These are phyloP conservation scores for Colletotrichum spinosum DNA, from an alignment of 2,329 filamentous ascomycete genomes.

Conservation along the genomic window DNA sequence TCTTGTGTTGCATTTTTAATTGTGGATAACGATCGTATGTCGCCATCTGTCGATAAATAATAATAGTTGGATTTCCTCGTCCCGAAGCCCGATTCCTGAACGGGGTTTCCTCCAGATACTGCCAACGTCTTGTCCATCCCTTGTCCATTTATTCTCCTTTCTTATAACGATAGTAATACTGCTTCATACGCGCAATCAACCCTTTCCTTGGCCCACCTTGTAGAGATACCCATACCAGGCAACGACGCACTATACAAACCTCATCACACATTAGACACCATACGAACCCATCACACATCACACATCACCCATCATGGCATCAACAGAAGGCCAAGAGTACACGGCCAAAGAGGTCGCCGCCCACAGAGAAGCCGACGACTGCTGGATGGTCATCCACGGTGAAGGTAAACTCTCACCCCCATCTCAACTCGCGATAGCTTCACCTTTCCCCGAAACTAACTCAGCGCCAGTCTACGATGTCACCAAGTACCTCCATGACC, in stretches of 20 bases:
- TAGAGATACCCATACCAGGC: slow-evolving; percentile 3
- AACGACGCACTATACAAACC: too few relatives aligned
- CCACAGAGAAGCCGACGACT: slow-evolving; percentile 60
- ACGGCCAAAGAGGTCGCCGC: slow-evolving; percentile 57
- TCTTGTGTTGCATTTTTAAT: slow-evolving; percentile 8
- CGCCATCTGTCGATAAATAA: slow-evolving; percentile 30
- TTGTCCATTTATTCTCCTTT: neutral
- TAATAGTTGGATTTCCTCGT: slow-evolving; percentile 12
- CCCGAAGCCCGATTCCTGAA: slow-evolving; percentile 10
- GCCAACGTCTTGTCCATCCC: neutral
- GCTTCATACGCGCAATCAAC: neutral
- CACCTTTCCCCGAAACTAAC: neutral
- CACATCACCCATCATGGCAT: slow-evolving; percentile 18
- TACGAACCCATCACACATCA: neutral
- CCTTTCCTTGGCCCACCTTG: slow-evolving; percentile 5
- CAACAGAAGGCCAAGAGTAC: slow-evolving; percentile 42
- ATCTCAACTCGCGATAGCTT: too few relatives aligned
- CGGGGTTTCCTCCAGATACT: slow-evolving; percentile 1
- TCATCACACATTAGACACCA: too few relatives aligned
- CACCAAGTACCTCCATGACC: slow-evolving; percentile 67
- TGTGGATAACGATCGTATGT: slow-evolving; percentile 24
- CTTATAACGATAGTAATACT: slow-evolving; percentile 9
- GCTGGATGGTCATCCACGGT: slow-evolving; percentile 68
- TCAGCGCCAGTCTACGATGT: slow-evolving; percentile 65
- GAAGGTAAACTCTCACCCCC: slow-evolving; percentile 53